Evolutionary conservation across 306 rosid genomes (phyloP).

Genomic region (Glycyrrhiza uralensis): DNA sequence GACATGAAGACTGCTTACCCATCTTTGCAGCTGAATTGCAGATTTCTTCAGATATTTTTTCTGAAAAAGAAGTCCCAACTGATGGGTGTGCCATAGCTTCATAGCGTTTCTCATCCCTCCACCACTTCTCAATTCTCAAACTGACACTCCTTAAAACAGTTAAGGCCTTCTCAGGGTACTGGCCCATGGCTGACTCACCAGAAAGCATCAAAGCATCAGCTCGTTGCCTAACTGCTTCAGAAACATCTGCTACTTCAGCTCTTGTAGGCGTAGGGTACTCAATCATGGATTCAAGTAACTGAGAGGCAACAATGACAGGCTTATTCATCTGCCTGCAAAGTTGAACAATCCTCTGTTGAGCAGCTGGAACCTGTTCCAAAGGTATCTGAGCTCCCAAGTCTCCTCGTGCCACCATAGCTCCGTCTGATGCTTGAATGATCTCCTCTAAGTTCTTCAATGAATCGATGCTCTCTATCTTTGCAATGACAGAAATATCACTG

Average conservation of each 20-base stretch:
- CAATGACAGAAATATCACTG: conserved; percentile 83
- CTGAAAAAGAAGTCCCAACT: conserved; percentile 75
- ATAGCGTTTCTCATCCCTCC: conserved; percentile 93
- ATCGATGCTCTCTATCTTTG: conserved; percentile 96
- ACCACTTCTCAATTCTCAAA: conserved; percentile 96
- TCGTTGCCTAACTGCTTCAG: conserved; percentile 98
- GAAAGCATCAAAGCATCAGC: conserved; percentile 99
- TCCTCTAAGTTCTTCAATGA: conserved; percentile 95
- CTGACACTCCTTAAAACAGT: conserved; percentile 94
- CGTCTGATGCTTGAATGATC: conserved; percentile 85
- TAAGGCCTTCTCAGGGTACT: conserved; percentile 93
- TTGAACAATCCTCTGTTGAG: conserved; percentile 92
- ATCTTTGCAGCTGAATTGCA: conserved; percentile 96
- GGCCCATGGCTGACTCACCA: conserved; percentile 99
- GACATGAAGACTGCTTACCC: conserved; percentile 59
- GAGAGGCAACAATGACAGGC: conserved; percentile 99
- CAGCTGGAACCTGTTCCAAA: conserved; percentile 92
- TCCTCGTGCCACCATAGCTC: conserved; percentile 99
- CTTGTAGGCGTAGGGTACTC: conserved; percentile 99
- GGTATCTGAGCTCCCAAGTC: conserved; percentile 99
- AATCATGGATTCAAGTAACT: conserved; percentile 95
- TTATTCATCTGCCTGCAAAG: conserved; percentile 90
- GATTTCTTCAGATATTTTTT: conserved; percentile 86
- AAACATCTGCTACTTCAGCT: conserved; percentile 99
- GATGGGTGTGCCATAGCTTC: conserved; percentile 74